These are phyloP conservation scores for Poa annua DNA, from an alignment of 176 grass and related monocot species.

Conservation along the genomic window DNA sequence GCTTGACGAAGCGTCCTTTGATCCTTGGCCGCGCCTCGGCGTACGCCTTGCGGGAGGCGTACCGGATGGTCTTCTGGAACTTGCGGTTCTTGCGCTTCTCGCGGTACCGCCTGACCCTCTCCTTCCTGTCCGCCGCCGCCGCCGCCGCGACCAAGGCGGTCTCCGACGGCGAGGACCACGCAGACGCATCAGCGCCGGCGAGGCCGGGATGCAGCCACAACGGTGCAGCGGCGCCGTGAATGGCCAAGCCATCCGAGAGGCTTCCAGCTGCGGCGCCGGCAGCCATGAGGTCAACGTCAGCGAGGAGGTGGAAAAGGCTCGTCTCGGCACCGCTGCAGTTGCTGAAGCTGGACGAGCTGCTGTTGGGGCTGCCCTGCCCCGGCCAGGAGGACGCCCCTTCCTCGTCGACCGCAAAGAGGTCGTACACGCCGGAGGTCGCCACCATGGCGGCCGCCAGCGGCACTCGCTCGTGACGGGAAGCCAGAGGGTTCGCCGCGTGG, in stretches of 20 bases:
- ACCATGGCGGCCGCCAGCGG: constrained; percentile 34
- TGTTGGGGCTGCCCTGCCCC: constrained; percentile 30
- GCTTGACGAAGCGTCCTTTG: constrained; percentile 78
- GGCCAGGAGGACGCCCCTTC: constrained; percentile 38
- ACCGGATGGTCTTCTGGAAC: constrained; percentile 83
- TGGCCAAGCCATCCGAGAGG: constrained; percentile 35
- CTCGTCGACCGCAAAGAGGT: constrained; percentile 50
- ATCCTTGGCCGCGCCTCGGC: constrained; percentile 70
- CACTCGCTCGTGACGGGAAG: constrained; percentile 55
- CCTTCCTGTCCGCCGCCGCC: constrained; percentile 44
- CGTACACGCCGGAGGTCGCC: constrained; percentile 48
- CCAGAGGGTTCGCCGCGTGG: constrained; percentile 54
- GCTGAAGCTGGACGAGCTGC: constrained; percentile 46
- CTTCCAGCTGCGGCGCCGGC: neutral
- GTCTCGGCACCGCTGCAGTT: constrained; percentile 27
- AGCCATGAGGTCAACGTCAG: constrained; percentile 42
- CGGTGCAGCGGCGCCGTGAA: neutral
- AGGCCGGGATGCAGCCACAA: constrained; percentile 35
- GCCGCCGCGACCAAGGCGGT: constrained; percentile 2
- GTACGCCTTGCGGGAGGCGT: constrained; percentile 75
- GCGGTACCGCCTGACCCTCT: constrained; percentile 68
- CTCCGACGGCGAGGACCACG: constrained; percentile 20
- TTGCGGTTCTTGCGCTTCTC: constrained; percentile 76
- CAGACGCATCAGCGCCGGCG: neutral
- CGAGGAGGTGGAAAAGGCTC: constrained; percentile 49